These are phyloP conservation scores for Pseudogymnoascus destructans DNA, from an alignment of 2,329 filamentous ascomycete species.

Conservation along the genomic window DNA sequence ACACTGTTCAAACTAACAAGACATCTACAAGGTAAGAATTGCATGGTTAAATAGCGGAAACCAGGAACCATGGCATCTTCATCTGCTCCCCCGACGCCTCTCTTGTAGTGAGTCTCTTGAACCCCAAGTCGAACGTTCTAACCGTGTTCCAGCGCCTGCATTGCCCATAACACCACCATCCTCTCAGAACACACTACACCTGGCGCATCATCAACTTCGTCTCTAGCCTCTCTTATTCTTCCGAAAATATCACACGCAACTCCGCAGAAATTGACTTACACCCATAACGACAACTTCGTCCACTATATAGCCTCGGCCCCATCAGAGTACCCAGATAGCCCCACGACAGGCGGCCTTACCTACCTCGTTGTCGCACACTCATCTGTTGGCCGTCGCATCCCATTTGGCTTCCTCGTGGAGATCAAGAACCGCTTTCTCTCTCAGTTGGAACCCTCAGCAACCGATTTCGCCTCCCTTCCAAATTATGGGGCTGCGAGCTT, in stretches of 20 bases:
- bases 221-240: slow-evolving; percentile 83
- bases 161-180: slow-evolving; percentile 87
- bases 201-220: slow-evolving; percentile 68
- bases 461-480: slow-evolving; percentile 65
- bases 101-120: slow-evolving; percentile 52
- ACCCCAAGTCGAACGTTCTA: slow-evolving; percentile 9
- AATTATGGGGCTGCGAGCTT: slow-evolving; percentile 85
- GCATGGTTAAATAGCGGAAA: background rate
- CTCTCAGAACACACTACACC: slow-evolving; percentile 85
- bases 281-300: slow-evolving; percentile 81
- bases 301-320: slow-evolving; percentile 88
- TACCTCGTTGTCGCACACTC: slow-evolving; percentile 82
- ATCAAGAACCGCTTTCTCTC: slow-evolving; percentile 78
- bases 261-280: slow-evolving; percentile 85
- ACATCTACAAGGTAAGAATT: background rate
- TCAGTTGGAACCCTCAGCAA: slow-evolving; percentile 50
- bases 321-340: slow-evolving; percentile 42
- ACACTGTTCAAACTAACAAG: background rate
- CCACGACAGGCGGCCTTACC: slow-evolving; percentile 67
- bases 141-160: slow-evolving; percentile 56
- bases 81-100: slow-evolving; percentile 51
- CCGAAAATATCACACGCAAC: slow-evolving; percentile 78
- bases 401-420: slow-evolving; percentile 85
- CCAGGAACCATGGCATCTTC: slow-evolving; percentile 51
- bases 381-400: slow-evolving; percentile 70